Conservation (phyloP, 768 basidiomycete genomes). For the Lyophyllum atratum region DNA sequence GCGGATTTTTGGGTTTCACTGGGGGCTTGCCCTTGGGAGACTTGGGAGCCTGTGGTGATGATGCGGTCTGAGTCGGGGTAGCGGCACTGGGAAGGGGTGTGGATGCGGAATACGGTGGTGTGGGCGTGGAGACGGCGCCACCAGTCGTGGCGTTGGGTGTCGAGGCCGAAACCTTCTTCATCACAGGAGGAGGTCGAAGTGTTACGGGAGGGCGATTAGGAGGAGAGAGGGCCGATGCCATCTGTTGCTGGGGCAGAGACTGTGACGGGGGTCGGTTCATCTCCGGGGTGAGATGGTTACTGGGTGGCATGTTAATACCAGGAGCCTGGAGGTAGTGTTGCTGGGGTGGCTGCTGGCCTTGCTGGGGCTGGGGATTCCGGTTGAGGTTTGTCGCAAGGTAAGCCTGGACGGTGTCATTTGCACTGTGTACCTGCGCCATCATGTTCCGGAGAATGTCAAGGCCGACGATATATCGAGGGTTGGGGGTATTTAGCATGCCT, state of each 20-base stretch:
- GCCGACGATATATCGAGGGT: slow-evolving; percentile 42
- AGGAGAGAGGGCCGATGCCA: slow-evolving; percentile 15
- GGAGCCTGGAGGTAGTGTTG: slow-evolving; percentile 7
- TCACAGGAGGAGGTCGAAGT: slow-evolving; percentile 26
- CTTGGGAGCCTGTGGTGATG: slow-evolving; percentile 68
- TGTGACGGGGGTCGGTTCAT: slow-evolving; percentile 23
- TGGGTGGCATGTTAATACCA: slow-evolving; percentile 7
- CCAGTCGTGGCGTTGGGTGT: slow-evolving; percentile 19
- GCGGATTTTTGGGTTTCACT: slow-evolving; percentile 45
- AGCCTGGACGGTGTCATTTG: slow-evolving; percentile 6
- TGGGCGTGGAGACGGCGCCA: slow-evolving; percentile 35
- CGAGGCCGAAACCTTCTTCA: slow-evolving; percentile 29
- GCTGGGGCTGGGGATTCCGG: slow-evolving; percentile 11
- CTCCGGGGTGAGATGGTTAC: slow-evolving; percentile 8
- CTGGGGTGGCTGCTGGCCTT: slow-evolving; percentile 17
- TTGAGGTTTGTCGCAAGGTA: slow-evolving; percentile 21
- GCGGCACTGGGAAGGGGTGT: slow-evolving; percentile 46
- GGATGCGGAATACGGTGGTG: slow-evolving; percentile 46
- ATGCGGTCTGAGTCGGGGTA: slow-evolving; percentile 54
- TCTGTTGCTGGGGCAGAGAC: slow-evolving; percentile 19
- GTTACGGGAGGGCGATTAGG: slow-evolving; percentile 15
- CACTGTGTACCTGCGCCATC: slow-evolving; percentile 24
- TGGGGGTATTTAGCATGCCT: slow-evolving; percentile 33
- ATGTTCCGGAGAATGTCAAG: slow-evolving; percentile 45
- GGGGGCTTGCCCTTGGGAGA: slow-evolving; percentile 64